Evolutionary conservation across 2,329 filamentous ascomycete genomes (phyloP), one percentile per base, ranked within the genome.

Genomic region (Cladosporium sp.): DNA sequence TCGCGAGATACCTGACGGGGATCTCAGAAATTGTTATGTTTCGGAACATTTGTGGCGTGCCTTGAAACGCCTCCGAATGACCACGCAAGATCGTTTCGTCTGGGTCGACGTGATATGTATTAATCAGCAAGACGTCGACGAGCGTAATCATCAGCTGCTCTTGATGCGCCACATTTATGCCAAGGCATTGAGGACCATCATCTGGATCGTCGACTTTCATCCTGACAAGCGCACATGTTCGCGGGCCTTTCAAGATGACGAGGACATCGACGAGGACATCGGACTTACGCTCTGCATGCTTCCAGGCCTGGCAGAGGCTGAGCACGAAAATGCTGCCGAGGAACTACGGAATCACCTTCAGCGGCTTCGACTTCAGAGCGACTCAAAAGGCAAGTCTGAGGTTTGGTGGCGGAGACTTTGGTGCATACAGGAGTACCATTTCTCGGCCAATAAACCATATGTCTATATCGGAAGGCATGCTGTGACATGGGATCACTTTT

Each of bases 41-140:
- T 54, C 56, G 7, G 43, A 54, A 31, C 56, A 58, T 43, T 41
- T 58, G 16, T 54, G 51, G 43, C 33, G 43, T 34, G 56, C 53
- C 28, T 34, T 58, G n/a, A 22, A 43, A 13, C 43, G 54, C 10
- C 52, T 58, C 28, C 50, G 56, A 8, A 33, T 49, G 10, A 4
- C 35, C 3, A 10, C 41, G 31, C 37, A 43, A 16, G 42, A 50
- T 9, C 53, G 57, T 10, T 16, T 45, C n/a, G 43, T 60, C 6
- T 63, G 61, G 61, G 49, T 60, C 11, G 61, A 63, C 52, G 54
- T 54, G n/a, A 34, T 63, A 2, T 62, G 56, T 46, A 63, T 63
- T 41, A 57, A 62, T 46, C 61, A 63, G 46, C 40, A 48, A 5
- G 49, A 61, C 44, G 43, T 57, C 33, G 40, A 41, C 11, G 61